Conservation (phyloP, 2,329 filamentous ascomycete species). For the Pseudogymnoascus sp. region DNA sequence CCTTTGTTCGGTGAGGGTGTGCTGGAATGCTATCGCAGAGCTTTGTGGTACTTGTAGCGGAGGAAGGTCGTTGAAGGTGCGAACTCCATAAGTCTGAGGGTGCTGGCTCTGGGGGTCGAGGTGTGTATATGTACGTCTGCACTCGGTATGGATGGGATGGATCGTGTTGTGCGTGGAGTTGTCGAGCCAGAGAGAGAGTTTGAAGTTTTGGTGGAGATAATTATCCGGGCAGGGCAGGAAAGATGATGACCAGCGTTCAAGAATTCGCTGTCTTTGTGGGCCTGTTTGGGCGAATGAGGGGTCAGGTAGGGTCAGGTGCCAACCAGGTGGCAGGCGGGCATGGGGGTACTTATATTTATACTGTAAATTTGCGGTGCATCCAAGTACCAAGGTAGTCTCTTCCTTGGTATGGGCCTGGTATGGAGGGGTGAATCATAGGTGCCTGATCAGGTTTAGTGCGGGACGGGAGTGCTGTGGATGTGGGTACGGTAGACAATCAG, state of each 20-base stretch:
- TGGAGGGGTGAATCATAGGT: constrained; percentile 7
- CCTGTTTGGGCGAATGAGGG: constrained; percentile 2
- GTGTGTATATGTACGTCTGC: not conserved
- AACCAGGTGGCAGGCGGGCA: constrained; percentile 5
- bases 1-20: not conserved
- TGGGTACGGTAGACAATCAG: constrained; percentile 8
- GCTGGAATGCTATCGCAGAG: constrained; percentile 1
- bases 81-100: constrained; percentile 6
- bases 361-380: not conserved
- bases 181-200: not conserved
- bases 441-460: not conserved
- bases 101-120: not conserved
- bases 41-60: constrained; percentile 3
- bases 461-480: not conserved
- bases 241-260: not conserved
- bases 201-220: constrained; percentile 1
- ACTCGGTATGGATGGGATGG: not conserved
- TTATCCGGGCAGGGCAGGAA: not conserved
- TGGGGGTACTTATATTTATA: not conserved
- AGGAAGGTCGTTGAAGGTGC: not conserved
- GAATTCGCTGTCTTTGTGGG: constrained; percentile 1
- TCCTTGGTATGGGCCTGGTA: not conserved
- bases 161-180: not conserved
- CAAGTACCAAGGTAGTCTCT: not conserved
- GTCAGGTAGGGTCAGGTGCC: constrained; percentile 6